Evolutionary conservation across 495 filamentous ascomycete genomes (phyloP).

Genomic region (Daldinia decipiens): DNA sequence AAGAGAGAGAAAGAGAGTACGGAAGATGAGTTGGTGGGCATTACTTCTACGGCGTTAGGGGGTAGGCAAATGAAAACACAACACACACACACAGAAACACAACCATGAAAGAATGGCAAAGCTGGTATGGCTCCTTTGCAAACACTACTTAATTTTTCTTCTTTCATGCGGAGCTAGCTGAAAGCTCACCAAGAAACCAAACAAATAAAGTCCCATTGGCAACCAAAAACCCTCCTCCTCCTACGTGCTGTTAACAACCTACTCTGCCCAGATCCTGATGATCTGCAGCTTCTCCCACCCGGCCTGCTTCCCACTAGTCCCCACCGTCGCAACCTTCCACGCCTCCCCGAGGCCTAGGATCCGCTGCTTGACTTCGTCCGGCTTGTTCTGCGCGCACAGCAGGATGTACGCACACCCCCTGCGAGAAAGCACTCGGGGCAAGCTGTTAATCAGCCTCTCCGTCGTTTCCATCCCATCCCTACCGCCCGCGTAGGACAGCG

Average conservation of each 20-base stretch:
- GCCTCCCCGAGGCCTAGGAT: slow-evolving; percentile 64
- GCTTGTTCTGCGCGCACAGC: slow-evolving; percentile 87
- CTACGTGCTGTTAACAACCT: slow-evolving; percentile 10
- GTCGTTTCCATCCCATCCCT: slow-evolving; percentile 93
- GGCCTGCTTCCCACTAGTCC: slow-evolving; percentile 81
- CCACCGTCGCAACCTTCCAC: slow-evolving; percentile 84
- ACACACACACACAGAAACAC: no score
- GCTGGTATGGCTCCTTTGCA: slow-evolving; percentile 43
- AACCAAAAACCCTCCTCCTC: slow-evolving; percentile 1
- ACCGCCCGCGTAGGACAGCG: slow-evolving; percentile 88
- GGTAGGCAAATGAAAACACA: slow-evolving; percentile 35
- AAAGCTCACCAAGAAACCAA: slow-evolving; percentile 40
- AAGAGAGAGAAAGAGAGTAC: slow-evolving; percentile 17
- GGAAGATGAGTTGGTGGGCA: slow-evolving; percentile 16
- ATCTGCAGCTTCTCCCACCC: slow-evolving; percentile 93
- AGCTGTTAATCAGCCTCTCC: slow-evolving; percentile 72
- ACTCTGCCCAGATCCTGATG: slow-evolving; percentile 73
- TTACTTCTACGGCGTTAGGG: slow-evolving; percentile 41
- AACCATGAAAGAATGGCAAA: slow-evolving; percentile 38
- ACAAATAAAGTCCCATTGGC: slow-evolving; percentile 23
- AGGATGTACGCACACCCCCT: slow-evolving; percentile 88
- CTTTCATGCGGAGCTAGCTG: slow-evolving; percentile 34
- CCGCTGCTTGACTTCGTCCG: slow-evolving; percentile 74
- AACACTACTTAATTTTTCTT: slow-evolving; percentile 15
- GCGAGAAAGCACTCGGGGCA: slow-evolving; percentile 70